Conservation (phyloP, 2,329 filamentous ascomycete species). For the Chalaropsis thielavioides region DNA sequence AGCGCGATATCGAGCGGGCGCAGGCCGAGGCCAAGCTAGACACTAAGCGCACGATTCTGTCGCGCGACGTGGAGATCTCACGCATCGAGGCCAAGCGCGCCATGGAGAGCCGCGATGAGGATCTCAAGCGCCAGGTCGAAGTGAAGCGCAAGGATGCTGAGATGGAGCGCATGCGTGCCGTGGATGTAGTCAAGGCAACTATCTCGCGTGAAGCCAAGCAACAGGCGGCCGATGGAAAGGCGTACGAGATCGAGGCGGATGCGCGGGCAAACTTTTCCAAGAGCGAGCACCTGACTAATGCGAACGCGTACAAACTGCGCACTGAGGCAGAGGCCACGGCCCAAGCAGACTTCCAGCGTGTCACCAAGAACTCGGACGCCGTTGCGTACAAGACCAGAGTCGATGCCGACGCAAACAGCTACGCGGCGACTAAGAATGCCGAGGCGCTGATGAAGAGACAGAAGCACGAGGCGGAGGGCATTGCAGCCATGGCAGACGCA, state of each 20-base stretch:
- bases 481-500: conserved; percentile 64
- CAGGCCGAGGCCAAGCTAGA: conserved; percentile 62
- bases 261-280: conserved; percentile 41
- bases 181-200: conserved; percentile 62
- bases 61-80: conserved; percentile 60
- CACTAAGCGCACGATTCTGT: conserved; percentile 56
- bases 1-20: conserved; percentile 69
- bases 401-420: conserved; percentile 30
- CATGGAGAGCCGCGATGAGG: conserved; percentile 63
- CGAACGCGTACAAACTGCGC: conserved; percentile 35
- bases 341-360: conserved; percentile 28
- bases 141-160: conserved; percentile 64
- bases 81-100: conserved; percentile 58
- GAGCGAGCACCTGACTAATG: conserved; percentile 38
- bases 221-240: conserved; percentile 50
- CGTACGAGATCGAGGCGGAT: conserved; percentile 51
- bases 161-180: conserved; percentile 63
- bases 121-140: conserved; percentile 66
- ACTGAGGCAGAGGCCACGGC: conserved; percentile 30
- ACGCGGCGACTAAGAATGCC: conserved; percentile 33
- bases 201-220: conserved; percentile 54
- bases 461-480: conserved; percentile 62
- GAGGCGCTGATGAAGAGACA: conserved; percentile 45
- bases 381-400: conserved; percentile 32
- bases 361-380: conserved; percentile 38